Conservation (phyloP, 2,329 filamentous ascomycete genomes). For the Paracorniculantispora psalliotae region DNA sequence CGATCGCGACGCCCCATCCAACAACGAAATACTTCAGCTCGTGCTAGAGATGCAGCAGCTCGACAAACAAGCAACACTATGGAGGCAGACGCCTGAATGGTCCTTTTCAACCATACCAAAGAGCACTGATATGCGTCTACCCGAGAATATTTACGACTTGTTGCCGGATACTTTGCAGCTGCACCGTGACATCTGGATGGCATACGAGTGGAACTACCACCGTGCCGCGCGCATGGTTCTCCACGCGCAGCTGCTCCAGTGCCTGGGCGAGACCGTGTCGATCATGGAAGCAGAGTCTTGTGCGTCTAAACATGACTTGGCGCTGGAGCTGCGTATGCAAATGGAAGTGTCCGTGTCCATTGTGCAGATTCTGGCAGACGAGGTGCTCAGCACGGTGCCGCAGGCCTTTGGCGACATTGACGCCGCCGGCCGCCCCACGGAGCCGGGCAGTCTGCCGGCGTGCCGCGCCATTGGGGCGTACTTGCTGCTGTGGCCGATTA, state of each 20-base stretch:
- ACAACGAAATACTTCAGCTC: constrained; percentile 19
- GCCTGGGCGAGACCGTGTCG: constrained; percentile 15
- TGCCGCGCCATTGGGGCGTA: constrained; percentile 32
- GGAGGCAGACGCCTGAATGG: constrained; percentile 31
- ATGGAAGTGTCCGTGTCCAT: constrained; percentile 18
- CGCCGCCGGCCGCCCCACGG: neutral
- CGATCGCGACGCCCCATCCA: neutral
- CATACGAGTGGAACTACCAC: constrained; percentile 39
- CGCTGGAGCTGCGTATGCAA: neutral
- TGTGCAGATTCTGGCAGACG: constrained; percentile 27
- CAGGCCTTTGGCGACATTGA: constrained; percentile 32
- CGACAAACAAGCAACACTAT: constrained; percentile 25
- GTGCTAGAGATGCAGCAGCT: constrained; percentile 27
- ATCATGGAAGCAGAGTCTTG: constrained; percentile 6
- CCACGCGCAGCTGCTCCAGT: constrained; percentile 30
- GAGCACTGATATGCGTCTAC: neutral
- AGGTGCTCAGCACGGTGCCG: constrained; percentile 32
- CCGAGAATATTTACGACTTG: neutral
- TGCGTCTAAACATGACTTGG: neutral
- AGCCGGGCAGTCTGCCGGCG: constrained; percentile 21
- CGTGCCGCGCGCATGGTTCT: constrained; percentile 33
- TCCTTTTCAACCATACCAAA: constrained; percentile 22
- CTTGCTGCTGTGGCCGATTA: constrained; percentile 35
- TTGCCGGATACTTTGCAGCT: constrained; percentile 27
- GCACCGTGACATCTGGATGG: constrained; percentile 35